Evolutionary conservation across 2,329 filamentous ascomycete species (phyloP), one percentile per base, ranked within the genome.

Genomic region (Paracoccidioides brasiliensis): DNA sequence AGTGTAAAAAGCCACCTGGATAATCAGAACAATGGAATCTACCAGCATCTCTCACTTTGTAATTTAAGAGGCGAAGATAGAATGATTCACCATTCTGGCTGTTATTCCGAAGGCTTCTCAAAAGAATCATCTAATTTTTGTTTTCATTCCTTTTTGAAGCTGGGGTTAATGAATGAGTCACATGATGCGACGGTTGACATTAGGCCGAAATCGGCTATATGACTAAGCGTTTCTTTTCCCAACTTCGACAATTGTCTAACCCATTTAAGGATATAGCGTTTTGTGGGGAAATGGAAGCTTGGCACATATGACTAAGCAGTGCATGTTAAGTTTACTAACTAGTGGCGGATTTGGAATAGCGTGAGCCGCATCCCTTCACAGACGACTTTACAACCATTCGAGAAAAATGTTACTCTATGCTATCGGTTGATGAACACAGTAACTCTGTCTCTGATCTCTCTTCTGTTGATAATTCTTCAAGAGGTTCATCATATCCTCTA

Each of bases 241-340:
- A 33, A 7, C 28, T 1, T 9, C 40, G 6, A 30, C 35, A 8
- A 61, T 45, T n/a, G 32, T 15, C 45, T 30, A 61, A 50, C 22
- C 59, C 46, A 7, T 8, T 32, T 60, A 41, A n/a, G 56, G 58
- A 30, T 37, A 22, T 61, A 64, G 64, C 38, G 42, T 22, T 4
- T 4, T 28, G n/a, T 22, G 28, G n/a, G 40, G 49, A 30, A 9
- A 40, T 33, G n/a, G 22, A 22, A 22, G 22, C 22, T 22, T 22
- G 22, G 22, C 22, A 22, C 22, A 22, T 22, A 2, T 22, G 22
- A 22, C 22, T 22, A 22, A 22, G 22, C 22, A 22, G 22, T 22
- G 22, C 22, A 22, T 22, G 22, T 35, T 8, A 5, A 0, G 4
- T 14, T 37, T 41, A 45, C 42, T 54, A 37, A 54, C 38, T 43